phyloP scores from a whole-genome alignment of 2,329 filamentous ascomycete species.

The Oidium heveae region DNA sequence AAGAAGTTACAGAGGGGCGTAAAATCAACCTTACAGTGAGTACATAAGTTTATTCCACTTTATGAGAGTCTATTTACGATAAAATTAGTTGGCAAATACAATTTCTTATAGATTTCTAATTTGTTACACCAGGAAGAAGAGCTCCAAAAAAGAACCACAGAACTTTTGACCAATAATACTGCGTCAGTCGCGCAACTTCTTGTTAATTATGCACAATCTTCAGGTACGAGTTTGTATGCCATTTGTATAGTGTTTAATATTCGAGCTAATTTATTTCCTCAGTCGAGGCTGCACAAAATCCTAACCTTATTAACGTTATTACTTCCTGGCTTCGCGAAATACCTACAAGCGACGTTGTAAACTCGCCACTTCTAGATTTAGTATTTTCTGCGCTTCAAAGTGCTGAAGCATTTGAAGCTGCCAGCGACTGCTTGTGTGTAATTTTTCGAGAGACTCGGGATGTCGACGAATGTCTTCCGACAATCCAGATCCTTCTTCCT shows the following conservation, averaged over 20 bases:
- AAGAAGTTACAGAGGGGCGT: constrained; percentile 96
- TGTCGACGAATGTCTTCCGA: constrained; percentile 66
- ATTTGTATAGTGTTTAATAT: neutral
- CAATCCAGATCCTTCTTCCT: constrained; percentile 64
- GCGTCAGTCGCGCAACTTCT: constrained; percentile 67
- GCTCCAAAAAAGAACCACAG: constrained; percentile 58
- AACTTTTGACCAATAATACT: constrained; percentile 77
- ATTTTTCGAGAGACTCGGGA: constrained; percentile 83
- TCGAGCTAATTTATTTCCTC: constrained; percentile 4
- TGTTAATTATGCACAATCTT: constrained; percentile 77
- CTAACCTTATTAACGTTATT: constrained; percentile 79
- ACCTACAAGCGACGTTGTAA: constrained; percentile 56
- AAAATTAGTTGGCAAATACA: neutral
- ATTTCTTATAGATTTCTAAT: constrained; percentile 19
- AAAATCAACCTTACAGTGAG: constrained; percentile 95
- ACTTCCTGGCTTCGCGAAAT: constrained; percentile 94
- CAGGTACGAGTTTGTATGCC: constrained; percentile 26
- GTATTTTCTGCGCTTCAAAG: constrained; percentile 54
- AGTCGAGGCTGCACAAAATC: constrained; percentile 62
- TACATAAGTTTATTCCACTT: neutral
- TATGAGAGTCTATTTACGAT: neutral
- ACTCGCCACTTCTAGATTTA: constrained; percentile 60
- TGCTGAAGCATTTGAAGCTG: constrained; percentile 60
- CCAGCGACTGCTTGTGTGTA: constrained; percentile 76
- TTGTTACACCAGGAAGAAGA: constrained; percentile 64